These are phyloP conservation scores for Pilaira anomala DNA, from an alignment of 192 early-diverging fungal genomes.

Conservation along the genomic window DNA sequence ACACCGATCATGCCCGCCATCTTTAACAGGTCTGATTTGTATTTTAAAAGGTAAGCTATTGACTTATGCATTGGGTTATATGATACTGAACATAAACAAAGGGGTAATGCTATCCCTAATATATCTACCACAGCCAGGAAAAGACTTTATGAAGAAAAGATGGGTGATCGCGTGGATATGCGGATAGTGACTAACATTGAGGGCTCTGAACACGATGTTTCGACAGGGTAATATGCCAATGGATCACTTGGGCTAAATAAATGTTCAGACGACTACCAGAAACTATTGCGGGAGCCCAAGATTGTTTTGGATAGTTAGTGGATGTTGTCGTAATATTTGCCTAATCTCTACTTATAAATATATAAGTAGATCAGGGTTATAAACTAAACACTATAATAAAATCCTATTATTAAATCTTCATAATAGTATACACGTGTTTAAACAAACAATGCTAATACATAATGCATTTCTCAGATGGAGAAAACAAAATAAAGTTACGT, in stretches of 20 bases:
- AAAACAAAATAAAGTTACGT: no score
- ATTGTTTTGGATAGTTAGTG: neutral
- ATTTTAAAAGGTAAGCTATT: conserved; percentile 3
- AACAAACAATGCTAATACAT: no score
- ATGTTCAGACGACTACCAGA: neutral
- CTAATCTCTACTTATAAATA: neutral
- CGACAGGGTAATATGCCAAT: neutral
- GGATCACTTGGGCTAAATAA: neutral
- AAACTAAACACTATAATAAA: no score
- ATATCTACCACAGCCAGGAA: neutral
- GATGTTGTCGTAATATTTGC: no score
- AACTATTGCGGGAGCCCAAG: neutral
- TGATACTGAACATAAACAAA: neutral
- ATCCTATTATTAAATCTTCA: no score
- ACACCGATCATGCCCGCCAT: neutral
- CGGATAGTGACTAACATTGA: neutral
- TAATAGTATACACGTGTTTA: no score
- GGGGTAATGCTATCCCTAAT: neutral
- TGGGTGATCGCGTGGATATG: conserved; percentile 4
- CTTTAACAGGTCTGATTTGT: neutral
- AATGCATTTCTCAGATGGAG: no score
- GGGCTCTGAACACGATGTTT: neutral
- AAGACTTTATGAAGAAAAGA: neutral
- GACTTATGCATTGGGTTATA: neutral
- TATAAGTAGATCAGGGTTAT: neutral